Evolutionary conservation across 805 yeast genomes (phyloP).

Genomic region (Candida lessepsii): DNA sequence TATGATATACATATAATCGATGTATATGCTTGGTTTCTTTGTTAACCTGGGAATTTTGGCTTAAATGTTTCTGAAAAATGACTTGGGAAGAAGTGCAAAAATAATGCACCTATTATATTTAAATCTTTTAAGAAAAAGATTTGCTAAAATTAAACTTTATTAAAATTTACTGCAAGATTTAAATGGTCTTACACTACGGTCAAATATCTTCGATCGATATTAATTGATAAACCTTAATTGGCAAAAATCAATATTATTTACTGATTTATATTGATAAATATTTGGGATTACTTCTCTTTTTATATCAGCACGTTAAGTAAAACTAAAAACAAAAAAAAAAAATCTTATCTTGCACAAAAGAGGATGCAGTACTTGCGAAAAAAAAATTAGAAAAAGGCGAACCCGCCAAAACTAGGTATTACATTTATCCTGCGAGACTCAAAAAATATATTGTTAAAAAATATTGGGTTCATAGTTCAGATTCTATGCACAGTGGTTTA

Average conservation of each 20-base stretch:
- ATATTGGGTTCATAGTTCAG: slow-evolving; percentile 1
- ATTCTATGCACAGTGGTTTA: not conserved
- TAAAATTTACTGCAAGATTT: not conserved
- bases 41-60: slow-evolving; percentile 11
- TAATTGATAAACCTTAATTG: not conserved
- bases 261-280: too few relatives aligned
- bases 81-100: too few relatives aligned
- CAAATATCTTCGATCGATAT: not conserved
- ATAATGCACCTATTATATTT: too few relatives aligned
- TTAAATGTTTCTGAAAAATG: not conserved
- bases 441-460: slow-evolving; percentile 3
- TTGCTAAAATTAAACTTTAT: too few relatives aligned
- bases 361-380: not conserved
- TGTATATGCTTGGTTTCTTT: slow-evolving; percentile 9
- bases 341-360: slow-evolving; percentile 5
- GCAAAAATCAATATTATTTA: not conserved
- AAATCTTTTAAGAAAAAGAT: too few relatives aligned
- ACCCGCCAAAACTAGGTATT: not conserved
- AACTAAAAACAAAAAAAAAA: slow-evolving; percentile 1
- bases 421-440: slow-evolving; percentile 2
- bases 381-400: slow-evolving; percentile 3
- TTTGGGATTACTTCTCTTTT: slow-evolving; percentile 1
- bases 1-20: slow-evolving; percentile 17
- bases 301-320: not conserved
- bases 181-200: not conserved